phyloP scores from a whole-genome alignment of 2,329 filamentous ascomycete genomes.

The Colletotrichum eleusines region DNA sequence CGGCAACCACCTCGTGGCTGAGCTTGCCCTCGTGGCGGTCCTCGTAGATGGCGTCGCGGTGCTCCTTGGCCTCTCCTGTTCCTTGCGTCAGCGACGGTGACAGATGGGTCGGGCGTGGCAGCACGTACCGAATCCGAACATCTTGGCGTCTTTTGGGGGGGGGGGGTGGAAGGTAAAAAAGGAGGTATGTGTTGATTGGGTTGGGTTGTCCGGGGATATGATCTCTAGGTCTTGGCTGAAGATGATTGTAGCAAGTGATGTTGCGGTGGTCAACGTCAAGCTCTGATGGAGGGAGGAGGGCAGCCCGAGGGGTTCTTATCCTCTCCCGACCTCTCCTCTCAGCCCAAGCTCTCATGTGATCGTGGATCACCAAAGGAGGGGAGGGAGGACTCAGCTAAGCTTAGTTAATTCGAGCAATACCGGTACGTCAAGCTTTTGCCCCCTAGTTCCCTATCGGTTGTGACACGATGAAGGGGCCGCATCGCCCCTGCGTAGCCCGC shows the following conservation, averaged over 20 bases:
- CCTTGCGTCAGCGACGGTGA: background rate
- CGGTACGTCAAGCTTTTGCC: background rate
- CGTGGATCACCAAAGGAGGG: constrained; percentile 14
- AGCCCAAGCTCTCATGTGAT: constrained; percentile 34
- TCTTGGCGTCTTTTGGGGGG: background rate
- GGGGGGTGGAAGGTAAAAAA: too few species aligned
- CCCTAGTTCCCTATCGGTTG: constrained; percentile 14
- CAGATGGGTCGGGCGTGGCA: rapidly evolving
- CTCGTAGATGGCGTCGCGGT: constrained; percentile 44
- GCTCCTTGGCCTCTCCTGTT: constrained; percentile 40
- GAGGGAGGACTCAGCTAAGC: constrained; percentile 6
- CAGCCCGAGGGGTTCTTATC: constrained; percentile 37
- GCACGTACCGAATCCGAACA: constrained; percentile 42
- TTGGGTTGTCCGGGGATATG: background rate
- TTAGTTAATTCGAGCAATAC: constrained; percentile 18
- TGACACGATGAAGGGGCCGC: constrained; percentile 9
- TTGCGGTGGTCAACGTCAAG: rapidly evolving
- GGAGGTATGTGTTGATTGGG: background rate
- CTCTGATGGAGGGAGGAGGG: background rate
- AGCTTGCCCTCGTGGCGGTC: constrained; percentile 49
- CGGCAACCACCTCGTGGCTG: constrained; percentile 78
- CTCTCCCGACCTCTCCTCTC: background rate
- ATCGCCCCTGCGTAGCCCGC: too few species aligned
- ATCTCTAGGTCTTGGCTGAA: too few species aligned
- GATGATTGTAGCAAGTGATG: too few species aligned